Conservation (phyloP, 352 stramenopile genomes). For the Pythium phragmitis region DNA sequence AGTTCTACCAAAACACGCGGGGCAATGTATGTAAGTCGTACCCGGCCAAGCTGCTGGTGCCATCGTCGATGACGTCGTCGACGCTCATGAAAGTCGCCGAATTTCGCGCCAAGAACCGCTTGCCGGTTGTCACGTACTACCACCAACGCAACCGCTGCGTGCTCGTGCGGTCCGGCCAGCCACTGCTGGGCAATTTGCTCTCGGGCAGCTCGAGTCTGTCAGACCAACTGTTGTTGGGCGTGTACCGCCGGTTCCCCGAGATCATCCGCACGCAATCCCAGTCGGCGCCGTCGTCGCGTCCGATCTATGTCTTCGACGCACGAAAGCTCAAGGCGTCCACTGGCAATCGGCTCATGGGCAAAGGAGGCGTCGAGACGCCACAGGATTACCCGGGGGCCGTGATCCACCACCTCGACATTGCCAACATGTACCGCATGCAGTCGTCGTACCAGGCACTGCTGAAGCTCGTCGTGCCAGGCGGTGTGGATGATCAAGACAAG, state of each 20-base stretch:
- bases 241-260: conserved; percentile 77
- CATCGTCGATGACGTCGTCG: conserved; percentile 59
- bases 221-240: conserved; percentile 70
- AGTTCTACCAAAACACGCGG: conserved; percentile 80
- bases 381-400: conserved; percentile 80
- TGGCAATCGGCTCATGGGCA: conserved; percentile 89
- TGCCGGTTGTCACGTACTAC: conserved; percentile 88
- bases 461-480: conserved; percentile 67
- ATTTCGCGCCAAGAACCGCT: conserved; percentile 84
- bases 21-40: conserved; percentile 86
- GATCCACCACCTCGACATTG: conserved; percentile 87
- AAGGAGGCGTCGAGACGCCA: conserved; percentile 87
- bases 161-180: conserved; percentile 80
- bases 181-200: conserved; percentile 69
- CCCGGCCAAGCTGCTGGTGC: conserved; percentile 76
- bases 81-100: conserved; percentile 71
- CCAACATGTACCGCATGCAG: conserved; percentile 94
- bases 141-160: conserved; percentile 76
- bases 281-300: conserved; percentile 57
- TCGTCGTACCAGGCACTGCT: conserved; percentile 68
- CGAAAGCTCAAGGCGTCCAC: conserved; percentile 88
- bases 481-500: conserved; percentile 64
- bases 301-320: conserved; percentile 91
- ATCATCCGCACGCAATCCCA: conserved; percentile 77
- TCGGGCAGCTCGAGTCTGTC: conserved; percentile 71